Evolutionary conservation across 805 yeast species (phyloP), one percentile per base, ranked within the genome.

Genomic region (Scheffersomyces spartinae): DNA sequence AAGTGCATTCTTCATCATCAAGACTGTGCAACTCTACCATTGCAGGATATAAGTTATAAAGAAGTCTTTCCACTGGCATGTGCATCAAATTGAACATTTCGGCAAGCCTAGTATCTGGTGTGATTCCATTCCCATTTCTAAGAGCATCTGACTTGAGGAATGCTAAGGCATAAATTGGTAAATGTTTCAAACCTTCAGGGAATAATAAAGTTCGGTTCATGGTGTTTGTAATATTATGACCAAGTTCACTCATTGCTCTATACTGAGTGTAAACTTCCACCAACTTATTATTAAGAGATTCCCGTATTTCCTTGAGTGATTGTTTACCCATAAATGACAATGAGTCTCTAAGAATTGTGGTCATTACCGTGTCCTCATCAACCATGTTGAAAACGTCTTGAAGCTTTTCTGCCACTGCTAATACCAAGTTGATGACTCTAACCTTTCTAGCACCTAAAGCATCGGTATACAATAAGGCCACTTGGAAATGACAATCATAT

Each of bases 401-500:
- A 21, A 79, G 54, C 28, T 82, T 66, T 32, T 76, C 79, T 2
- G 91, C 72, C 9, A 83, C 86, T 0, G 94, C 81, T 24, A 82
- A 71, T n/a, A 79, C 77, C 29, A 74, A 58, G 43, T 91, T 91
- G 25, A 81, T 68, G n/a, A 85, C 85, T 34, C 98, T 67, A 9
- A 91, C 88, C 39, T 82, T 77, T 36, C 96, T 61, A 6, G 63
- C 52, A 13, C 98, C 98, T 24, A 64, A 63, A 2, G 63, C 43
- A 24, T 84, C 80, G 1, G 96, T 86, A 47, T 85, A 88, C 28
- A 91, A 56, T 15, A 91, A 38, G 0, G 97, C 96, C 2, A 82
- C 79, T 52, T 91, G 98, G 59, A 88, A 83, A 47, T 84, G 91
- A 13, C 83, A 80, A 47, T 85, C 95, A 19, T 67, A 62, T 32